phyloP scores from a whole-genome alignment of 2,329 filamentous ascomycete genomes.

The Trichoderma endophyticum region DNA sequence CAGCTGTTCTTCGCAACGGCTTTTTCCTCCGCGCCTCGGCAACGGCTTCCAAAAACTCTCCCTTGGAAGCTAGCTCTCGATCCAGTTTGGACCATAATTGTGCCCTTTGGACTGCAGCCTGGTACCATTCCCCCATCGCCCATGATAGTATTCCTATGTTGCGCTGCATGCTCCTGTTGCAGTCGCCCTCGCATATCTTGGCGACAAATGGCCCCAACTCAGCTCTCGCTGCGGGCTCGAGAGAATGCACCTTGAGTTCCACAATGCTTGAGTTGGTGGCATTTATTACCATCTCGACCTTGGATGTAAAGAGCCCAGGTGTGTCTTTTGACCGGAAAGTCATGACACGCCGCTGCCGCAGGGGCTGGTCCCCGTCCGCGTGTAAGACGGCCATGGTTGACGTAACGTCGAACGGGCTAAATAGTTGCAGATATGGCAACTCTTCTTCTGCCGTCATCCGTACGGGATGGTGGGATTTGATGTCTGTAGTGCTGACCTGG shows the following conservation, averaged over 20 bases:
- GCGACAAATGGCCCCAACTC: slow-evolving; percentile 57
- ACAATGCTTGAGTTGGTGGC: slow-evolving; percentile 50
- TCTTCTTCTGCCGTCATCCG: slow-evolving; percentile 62
- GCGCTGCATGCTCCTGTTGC: slow-evolving; percentile 45
- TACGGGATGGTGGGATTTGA: slow-evolving; percentile 62
- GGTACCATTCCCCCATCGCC: slow-evolving; percentile 68
- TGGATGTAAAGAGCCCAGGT: slow-evolving; percentile 55
- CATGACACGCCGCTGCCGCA: slow-evolving; percentile 56
- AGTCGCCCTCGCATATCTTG: slow-evolving; percentile 37
- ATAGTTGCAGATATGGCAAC: slow-evolving; percentile 66
- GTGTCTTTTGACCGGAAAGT: slow-evolving; percentile 41
- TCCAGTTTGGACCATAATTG: slow-evolving; percentile 60
- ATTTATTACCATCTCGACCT: slow-evolving; percentile 57
- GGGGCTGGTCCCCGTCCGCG: slow-evolving; percentile 29
- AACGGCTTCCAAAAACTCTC: slow-evolving; percentile 26
- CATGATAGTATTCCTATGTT: slow-evolving; percentile 62
- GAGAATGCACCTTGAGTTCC: slow-evolving; percentile 49
- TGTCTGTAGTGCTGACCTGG: slow-evolving; percentile 39
- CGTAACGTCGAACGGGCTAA: slow-evolving; percentile 63
- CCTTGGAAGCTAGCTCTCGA: slow-evolving; percentile 40
- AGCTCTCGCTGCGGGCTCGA: slow-evolving; percentile 56
- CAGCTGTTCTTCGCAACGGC: slow-evolving; percentile 24
- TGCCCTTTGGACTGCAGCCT: slow-evolving; percentile 57
- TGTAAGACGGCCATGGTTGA: slow-evolving; percentile 51
- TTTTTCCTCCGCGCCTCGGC: slow-evolving; percentile 27